Conservation (phyloP, 495 filamentous ascomycete species). For the Immersiella caudata region DNA sequence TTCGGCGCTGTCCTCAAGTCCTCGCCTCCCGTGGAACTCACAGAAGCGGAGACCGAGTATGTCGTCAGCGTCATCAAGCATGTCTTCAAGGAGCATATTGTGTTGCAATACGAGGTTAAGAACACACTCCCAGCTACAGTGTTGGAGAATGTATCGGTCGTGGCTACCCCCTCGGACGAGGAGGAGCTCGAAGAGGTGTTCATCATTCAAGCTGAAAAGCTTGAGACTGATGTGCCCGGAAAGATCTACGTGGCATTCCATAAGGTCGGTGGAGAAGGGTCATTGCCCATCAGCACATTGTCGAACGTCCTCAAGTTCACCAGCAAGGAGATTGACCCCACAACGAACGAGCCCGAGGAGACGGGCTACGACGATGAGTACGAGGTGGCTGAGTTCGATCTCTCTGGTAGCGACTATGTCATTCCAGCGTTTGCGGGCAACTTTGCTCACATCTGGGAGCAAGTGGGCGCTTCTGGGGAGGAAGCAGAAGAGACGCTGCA, state of each 20-base stretch:
- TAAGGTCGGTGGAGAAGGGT: slow-evolving; percentile 69
- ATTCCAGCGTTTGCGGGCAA: slow-evolving; percentile 90
- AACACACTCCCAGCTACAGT: slow-evolving; percentile 93
- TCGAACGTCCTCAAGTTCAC: slow-evolving; percentile 96
- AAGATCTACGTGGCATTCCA: slow-evolving; percentile 95
- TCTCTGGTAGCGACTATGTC: slow-evolving; percentile 90
- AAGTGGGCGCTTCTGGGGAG: slow-evolving; percentile 83
- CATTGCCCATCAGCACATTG: slow-evolving; percentile 76
- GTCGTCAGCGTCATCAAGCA: slow-evolving; percentile 94
- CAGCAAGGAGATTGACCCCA: slow-evolving; percentile 95
- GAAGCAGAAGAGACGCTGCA: slow-evolving; percentile 91
- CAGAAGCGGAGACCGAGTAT: slow-evolving; percentile 97
- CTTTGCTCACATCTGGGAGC: slow-evolving; percentile 97
- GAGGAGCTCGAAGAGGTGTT: slow-evolving; percentile 88
- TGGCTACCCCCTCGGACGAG: slow-evolving; percentile 81
- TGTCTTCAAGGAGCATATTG: slow-evolving; percentile 94
- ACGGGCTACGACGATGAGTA: slow-evolving; percentile 96
- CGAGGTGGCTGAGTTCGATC: slow-evolving; percentile 91
- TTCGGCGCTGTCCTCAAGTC: slow-evolving; percentile 92
- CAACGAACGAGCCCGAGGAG: slow-evolving; percentile 91
- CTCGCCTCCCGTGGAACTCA: slow-evolving; percentile 81
- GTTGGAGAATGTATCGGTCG: slow-evolving; percentile 86
- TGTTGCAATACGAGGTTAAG: slow-evolving; percentile 96
- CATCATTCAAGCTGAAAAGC: slow-evolving; percentile 82
- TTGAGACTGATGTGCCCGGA: slow-evolving; percentile 80